Percentiles rank a stretch among this genome's conserved stretches.
These are phyloP conservation scores for Eucalyptus polyanthemos DNA, from an alignment of 345 rosid species.

Conservation along the genomic window DNA sequence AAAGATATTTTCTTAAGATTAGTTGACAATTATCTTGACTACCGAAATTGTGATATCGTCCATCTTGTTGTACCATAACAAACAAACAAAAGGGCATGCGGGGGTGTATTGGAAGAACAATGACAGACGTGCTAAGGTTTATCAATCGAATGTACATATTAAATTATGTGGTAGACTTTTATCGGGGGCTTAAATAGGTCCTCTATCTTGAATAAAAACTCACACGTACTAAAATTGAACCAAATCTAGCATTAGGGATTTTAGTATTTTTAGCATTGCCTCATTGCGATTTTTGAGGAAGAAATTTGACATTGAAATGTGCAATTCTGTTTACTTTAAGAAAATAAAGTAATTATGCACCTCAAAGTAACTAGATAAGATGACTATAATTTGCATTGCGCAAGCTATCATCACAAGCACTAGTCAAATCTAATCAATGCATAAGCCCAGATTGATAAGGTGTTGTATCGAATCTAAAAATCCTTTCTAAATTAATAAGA, in stretches of 20 bases:
- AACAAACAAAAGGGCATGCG: neutral
- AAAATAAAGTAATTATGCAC: neutral
- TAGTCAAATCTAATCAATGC: rapidly evolving
- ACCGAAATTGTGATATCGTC: neutral
- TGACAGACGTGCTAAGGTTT: neutral
- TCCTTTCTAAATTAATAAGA: neutral
- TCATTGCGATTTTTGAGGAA: neutral
- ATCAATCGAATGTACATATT: neutral
- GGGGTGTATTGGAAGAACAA: neutral
- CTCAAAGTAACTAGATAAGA: neutral
- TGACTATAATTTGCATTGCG: neutral
- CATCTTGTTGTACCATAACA: neutral
- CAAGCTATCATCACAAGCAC: neutral
- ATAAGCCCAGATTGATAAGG: rapidly evolving
- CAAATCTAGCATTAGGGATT: neutral
- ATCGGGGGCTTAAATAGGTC: neutral
- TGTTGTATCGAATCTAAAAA: neutral
- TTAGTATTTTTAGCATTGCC: neutral
- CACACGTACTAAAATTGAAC: neutral
- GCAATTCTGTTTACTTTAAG: neutral
- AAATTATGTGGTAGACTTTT: neutral
- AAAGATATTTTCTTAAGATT: neutral
- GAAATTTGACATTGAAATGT: neutral
- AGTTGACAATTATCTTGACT: neutral
- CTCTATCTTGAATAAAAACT: neutral